Conservation (phyloP, 129 eudicot species). For the Cynara cardunculus region DNA sequence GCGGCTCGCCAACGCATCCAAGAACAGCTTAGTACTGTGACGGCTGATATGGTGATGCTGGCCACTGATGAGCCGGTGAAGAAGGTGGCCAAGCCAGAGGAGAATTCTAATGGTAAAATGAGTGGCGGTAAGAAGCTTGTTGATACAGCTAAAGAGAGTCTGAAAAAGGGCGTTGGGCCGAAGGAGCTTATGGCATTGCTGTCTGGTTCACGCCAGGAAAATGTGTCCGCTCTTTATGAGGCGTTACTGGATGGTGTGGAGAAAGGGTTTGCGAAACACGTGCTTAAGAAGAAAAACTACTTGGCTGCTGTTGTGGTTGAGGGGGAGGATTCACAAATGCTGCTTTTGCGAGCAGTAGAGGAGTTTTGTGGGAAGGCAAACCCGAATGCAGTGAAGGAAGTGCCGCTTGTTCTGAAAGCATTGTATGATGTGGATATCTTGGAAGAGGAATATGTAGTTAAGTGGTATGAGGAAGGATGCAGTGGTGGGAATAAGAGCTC, state of each 20-base stretch:
- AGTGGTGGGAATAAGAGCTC: slow-evolving; percentile 35
- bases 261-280: slow-evolving; percentile 68
- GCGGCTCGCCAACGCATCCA: slow-evolving; percentile 67
- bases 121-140: slow-evolving; percentile 28
- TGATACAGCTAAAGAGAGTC: slow-evolving; percentile 32
- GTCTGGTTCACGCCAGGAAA: slow-evolving; percentile 43
- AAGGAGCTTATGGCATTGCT: slow-evolving; percentile 37
- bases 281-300: slow-evolving; percentile 47
- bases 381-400: slow-evolving; percentile 60
- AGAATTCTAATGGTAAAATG: slow-evolving; percentile 18
- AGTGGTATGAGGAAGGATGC: slow-evolving; percentile 62
- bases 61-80: slow-evolving; percentile 49
- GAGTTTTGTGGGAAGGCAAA: slow-evolving; percentile 45
- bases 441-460: slow-evolving; percentile 64
- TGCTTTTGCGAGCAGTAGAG: slow-evolving; percentile 54
- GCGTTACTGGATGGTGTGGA: slow-evolving; percentile 60
- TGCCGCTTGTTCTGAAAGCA: slow-evolving; percentile 55
- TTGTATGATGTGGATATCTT: slow-evolving; percentile 63
- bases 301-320: slow-evolving; percentile 47
- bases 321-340: slow-evolving; percentile 52
- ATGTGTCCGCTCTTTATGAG: slow-evolving; percentile 47
- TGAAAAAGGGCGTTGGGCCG: slow-evolving; percentile 45
- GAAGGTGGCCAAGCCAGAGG: slow-evolving; percentile 13
- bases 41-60: slow-evolving; percentile 78
- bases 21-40: slow-evolving; percentile 69